phyloP scores from a whole-genome alignment of 2,329 filamentous ascomycete genomes.

The Ascochyta viciae-villosae region DNA sequence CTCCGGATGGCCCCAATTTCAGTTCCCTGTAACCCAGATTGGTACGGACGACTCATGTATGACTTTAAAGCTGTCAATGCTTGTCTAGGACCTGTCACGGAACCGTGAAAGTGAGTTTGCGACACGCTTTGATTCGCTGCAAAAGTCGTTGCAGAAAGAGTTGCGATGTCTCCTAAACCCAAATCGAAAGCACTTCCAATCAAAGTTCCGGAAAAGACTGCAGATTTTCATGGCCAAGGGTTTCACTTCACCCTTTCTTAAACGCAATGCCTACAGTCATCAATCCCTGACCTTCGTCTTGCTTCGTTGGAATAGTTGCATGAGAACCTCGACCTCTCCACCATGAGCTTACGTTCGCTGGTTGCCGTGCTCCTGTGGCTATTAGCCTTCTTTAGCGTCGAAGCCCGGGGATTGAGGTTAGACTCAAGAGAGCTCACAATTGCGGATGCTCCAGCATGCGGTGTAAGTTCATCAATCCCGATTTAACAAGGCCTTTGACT shows the following conservation, averaged over 20 bases:
- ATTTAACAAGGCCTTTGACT: background rate
- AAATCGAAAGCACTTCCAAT: background rate
- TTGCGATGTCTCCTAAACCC: background rate
- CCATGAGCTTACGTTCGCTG: slow-evolving; percentile 13
- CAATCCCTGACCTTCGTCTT: background rate
- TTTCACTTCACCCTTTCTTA: background rate
- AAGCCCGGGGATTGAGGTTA: background rate
- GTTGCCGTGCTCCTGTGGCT: slow-evolving; percentile 10
- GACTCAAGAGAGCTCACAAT: slow-evolving; percentile 14
- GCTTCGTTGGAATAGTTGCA: background rate
- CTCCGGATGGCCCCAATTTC: background rate
- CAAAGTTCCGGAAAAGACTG: background rate
- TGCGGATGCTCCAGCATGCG: slow-evolving; percentile 21
- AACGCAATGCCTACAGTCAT: background rate
- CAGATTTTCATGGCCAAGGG: background rate
- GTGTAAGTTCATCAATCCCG: slow-evolving; percentile 5
- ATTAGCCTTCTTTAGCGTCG: slow-evolving; percentile 1
- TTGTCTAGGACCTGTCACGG: background rate
- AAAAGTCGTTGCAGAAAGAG: background rate
- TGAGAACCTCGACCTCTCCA: background rate
- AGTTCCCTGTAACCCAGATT: background rate
- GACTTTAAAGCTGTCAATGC: background rate
- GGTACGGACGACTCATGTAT: background rate
- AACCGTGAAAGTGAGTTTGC: background rate
- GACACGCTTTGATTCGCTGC: background rate